Conservation (phyloP, 306 rosid genomes). For the Lagenaria siceraria region DNA sequence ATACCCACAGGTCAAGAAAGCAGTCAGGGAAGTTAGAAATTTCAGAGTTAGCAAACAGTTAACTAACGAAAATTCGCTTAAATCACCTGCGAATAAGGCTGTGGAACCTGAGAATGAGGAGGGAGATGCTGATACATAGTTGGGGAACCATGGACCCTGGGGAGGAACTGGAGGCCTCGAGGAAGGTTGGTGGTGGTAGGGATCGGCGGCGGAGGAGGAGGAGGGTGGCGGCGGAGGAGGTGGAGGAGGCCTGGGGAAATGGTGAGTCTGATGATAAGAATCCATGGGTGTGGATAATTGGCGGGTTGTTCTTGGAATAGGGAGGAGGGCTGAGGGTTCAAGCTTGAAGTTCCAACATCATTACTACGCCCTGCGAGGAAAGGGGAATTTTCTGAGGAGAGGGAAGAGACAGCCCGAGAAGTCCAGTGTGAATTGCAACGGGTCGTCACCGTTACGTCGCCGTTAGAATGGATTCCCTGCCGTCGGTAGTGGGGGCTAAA, state of each 20-base stretch:
- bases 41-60: background rate
- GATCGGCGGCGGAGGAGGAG: conserved; percentile 53
- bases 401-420: background rate
- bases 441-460: background rate
- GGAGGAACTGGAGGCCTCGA: conserved; percentile 39
- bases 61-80: conserved; percentile 1
- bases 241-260: conserved; percentile 40
- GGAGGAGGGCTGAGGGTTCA: background rate
- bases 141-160: conserved; percentile 49
- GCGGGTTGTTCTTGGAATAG: background rate
- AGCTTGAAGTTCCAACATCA: background rate
- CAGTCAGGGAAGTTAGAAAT: background rate
- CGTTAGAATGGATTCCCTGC: background rate
- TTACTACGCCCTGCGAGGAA: background rate
- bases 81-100: conserved; percentile 48
- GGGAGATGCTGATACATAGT: conserved; percentile 31
- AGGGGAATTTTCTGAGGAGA: background rate
- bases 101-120: conserved; percentile 50
- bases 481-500: background rate
- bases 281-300: background rate
- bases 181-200: conserved; percentile 30
- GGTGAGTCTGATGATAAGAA: conserved; percentile 47
- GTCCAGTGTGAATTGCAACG: background rate
- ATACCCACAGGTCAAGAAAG: background rate
- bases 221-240: conserved; percentile 31